A percentile compares a stretch with the other conserved stretches of the same genome.
These are phyloP conservation scores for Aurantiochytrium sp. DNA, from an alignment of 108 stramenopile genomes.

Conservation along the genomic window DNA sequence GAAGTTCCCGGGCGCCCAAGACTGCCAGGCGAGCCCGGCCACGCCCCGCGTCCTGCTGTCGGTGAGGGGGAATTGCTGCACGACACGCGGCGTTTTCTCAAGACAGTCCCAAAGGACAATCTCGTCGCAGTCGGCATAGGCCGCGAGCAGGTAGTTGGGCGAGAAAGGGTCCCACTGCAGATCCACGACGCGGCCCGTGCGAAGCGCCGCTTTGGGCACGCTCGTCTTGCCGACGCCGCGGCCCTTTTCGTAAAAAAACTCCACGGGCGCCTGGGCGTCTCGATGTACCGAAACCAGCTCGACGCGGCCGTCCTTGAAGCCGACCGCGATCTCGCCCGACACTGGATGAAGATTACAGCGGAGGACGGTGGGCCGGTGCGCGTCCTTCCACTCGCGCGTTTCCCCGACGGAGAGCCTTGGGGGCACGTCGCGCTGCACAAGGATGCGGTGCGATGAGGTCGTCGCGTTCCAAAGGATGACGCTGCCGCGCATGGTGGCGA, in stretches of 20 bases:
- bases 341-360: not conserved
- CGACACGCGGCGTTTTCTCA: not conserved
- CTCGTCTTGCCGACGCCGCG: not conserved
- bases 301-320: not conserved
- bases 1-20: constrained; percentile 22
- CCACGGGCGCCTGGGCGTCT: not conserved
- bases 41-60: not conserved
- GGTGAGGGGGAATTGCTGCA: not conserved
- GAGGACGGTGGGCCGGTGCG: not conserved
- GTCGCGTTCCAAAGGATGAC: not conserved
- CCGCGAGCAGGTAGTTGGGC: not conserved
- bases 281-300: not conserved
- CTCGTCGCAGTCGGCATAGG: constrained; percentile 5
- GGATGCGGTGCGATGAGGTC: not conserved
- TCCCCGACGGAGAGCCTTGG: not conserved
- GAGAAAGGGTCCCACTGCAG: constrained; percentile 17
- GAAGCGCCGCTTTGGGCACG: not conserved
- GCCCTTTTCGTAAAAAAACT: not conserved
- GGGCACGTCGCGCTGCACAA: not conserved
- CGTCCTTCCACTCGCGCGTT: not conserved
- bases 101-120: not conserved
- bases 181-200: not conserved
- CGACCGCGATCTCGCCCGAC: not conserved
- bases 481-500: not conserved
- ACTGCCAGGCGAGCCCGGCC: not conserved